phyloP scores from a whole-genome alignment of 352 stramenopile species.

The Phytophthora cactorum region DNA sequence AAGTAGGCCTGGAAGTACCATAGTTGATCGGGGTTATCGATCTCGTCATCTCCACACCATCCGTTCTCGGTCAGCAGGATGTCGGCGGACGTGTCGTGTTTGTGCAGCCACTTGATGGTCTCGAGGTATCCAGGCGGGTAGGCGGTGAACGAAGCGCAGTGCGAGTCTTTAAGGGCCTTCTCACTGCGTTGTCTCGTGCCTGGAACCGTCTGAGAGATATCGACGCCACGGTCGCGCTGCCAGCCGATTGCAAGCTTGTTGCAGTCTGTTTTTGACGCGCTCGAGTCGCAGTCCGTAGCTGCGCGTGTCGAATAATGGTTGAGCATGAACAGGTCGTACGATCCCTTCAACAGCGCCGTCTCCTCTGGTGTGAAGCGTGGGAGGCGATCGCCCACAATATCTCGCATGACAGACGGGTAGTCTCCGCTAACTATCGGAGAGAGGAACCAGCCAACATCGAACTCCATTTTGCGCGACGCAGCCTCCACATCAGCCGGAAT shows the following conservation, averaged over 20 bases:
- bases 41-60: slow-evolving; percentile 56
- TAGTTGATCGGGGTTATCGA: slow-evolving; percentile 50
- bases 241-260: slow-evolving; percentile 37
- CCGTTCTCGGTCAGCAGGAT: slow-evolving; percentile 69
- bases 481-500: slow-evolving; percentile 58
- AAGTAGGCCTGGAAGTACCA: slow-evolving; percentile 52
- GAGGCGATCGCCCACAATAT: no score
- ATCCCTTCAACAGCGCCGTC: no score
- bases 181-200: slow-evolving; percentile 15
- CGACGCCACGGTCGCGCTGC: slow-evolving; percentile 51
- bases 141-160: slow-evolving; percentile 52
- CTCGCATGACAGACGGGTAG: slow-evolving; percentile 94
- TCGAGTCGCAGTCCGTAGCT: slow-evolving; percentile 23
- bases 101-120: slow-evolving; percentile 59
- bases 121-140: slow-evolving; percentile 61
- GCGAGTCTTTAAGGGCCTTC: slow-evolving; percentile 11
- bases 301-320: no score
- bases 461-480: slow-evolving; percentile 87
- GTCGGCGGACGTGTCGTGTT: slow-evolving; percentile 41
- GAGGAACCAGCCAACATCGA: slow-evolving; percentile 92
- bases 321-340: no score
- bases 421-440: slow-evolving; percentile 90
- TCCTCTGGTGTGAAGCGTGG: no score
- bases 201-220: slow-evolving; percentile 18
- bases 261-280: slow-evolving; percentile 36